Conservation (phyloP, 78 protist genomes). For the Emiliania huxleyi region DNA sequence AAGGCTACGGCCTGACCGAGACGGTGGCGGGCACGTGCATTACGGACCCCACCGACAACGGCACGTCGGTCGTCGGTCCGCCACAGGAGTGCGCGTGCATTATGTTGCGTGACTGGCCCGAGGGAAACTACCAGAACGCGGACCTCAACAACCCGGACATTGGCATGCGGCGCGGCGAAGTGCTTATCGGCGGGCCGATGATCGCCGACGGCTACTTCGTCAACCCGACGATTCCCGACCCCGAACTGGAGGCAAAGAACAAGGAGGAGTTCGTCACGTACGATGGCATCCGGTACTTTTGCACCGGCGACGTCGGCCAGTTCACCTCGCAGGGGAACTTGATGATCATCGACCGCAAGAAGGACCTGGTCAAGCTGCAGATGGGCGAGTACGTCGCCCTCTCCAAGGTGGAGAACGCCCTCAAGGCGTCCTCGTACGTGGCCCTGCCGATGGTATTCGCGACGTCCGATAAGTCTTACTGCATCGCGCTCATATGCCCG, state of each 20-base stretch:
- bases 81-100: conserved; percentile 47
- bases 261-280: background rate
- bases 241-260: conserved; percentile 37
- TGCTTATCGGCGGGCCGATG: conserved; percentile 85
- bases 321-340: conserved; percentile 72
- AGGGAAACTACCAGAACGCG: conserved; percentile 65
- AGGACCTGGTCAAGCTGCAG: conserved; percentile 87
- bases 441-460: background rate
- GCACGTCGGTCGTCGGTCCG: conserved; percentile 21
- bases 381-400: conserved; percentile 95
- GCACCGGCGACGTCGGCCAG: conserved; percentile 96
- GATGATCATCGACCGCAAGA: conserved; percentile 90
- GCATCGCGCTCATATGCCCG: conserved; percentile 21
- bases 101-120: conserved; percentile 70
- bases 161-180: conserved; percentile 74
- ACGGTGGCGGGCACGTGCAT: conserved; percentile 70
- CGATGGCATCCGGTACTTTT: conserved; percentile 89
- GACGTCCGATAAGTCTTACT: background rate
- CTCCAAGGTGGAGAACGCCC: conserved; percentile 69
- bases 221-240: conserved; percentile 76
- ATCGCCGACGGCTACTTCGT: conserved; percentile 87
- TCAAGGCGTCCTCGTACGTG: background rate
- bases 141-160: conserved; percentile 1
- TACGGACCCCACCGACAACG: background rate
- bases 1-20: conserved; percentile 96